phyloP scores from a whole-genome alignment of 2,329 filamentous ascomycete genomes.

The Venturia carpophila region DNA sequence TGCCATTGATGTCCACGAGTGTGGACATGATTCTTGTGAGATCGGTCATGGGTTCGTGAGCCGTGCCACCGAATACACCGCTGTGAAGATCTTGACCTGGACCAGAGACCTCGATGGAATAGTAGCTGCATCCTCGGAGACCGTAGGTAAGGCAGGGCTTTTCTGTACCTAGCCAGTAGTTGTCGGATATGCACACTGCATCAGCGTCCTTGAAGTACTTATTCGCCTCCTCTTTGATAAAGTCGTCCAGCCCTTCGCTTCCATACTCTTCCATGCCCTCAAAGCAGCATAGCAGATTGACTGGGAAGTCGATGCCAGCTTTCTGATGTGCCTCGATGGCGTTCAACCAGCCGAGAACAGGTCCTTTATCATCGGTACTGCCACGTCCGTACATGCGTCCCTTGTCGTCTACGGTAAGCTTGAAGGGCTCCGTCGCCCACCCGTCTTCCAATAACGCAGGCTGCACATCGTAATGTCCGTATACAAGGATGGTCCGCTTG shows the following conservation, averaged over 20 bases:
- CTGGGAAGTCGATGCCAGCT: constrained; percentile 86
- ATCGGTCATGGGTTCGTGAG: constrained; percentile 98
- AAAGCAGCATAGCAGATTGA: constrained; percentile 98
- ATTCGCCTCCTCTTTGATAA: constrained; percentile 85
- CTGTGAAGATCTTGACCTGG: constrained; percentile 92
- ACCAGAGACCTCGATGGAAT: constrained; percentile 81
- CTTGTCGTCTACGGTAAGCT: constrained; percentile 77
- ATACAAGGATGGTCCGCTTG: constrained; percentile 93
- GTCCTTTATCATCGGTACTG: constrained; percentile 95
- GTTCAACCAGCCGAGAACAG: constrained; percentile 94
- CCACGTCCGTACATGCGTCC: constrained; percentile 94
- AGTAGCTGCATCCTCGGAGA: constrained; percentile 96
- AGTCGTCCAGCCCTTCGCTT: constrained; percentile 89
- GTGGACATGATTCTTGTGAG: constrained; percentile 72
- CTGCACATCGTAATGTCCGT: constrained; percentile 98
- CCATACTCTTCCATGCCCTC: constrained; percentile 99
- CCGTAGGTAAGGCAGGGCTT: constrained; percentile 98
- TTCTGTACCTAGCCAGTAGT: constrained; percentile 99
- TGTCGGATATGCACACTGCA: constrained; percentile 96
- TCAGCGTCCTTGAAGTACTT: constrained; percentile 93
- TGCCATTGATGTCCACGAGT: constrained; percentile 82
- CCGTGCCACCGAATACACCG: constrained; percentile 92
- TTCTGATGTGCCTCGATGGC: constrained; percentile 97
- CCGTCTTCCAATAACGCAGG: constrained; percentile 88
- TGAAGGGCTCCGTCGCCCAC: constrained; percentile 92